These are phyloP conservation scores for Tremella yokohamensis DNA, from an alignment of 768 basidiomycete species.

Conservation along the genomic window DNA sequence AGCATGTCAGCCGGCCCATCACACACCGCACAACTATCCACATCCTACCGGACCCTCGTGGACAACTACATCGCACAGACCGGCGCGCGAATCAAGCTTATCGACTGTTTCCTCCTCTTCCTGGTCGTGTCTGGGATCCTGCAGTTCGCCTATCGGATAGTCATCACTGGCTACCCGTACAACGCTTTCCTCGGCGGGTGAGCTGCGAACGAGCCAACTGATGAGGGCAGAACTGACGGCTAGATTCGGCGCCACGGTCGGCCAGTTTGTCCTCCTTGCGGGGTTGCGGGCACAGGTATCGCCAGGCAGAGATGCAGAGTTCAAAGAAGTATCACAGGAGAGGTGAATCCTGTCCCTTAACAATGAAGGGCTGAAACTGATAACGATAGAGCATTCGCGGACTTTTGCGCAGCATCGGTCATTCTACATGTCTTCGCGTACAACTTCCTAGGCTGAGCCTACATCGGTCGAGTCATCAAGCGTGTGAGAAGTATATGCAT, in stretches of 20 bases:
- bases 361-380: neutral
- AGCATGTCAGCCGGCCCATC: too few species aligned
- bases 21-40: neutral
- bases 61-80: conserved; percentile 68
- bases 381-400: conserved; percentile 81
- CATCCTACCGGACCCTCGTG: conserved; percentile 36
- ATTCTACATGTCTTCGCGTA: conserved; percentile 97
- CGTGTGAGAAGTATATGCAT: too few species aligned
- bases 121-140: conserved; percentile 82
- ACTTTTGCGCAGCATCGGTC: conserved; percentile 91
- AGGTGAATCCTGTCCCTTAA: conserved; percentile 58
- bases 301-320: conserved; percentile 57
- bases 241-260: conserved; percentile 88
- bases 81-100: conserved; percentile 79
- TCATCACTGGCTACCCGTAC: conserved; percentile 91
- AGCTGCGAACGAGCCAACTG: conserved; percentile 41
- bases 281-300: conserved; percentile 89
- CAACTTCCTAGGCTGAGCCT: conserved; percentile 83
- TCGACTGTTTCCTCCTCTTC: conserved; percentile 89
- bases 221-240: neutral
- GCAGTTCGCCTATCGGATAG: conserved; percentile 87
- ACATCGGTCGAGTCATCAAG: too few species aligned
- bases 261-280: conserved; percentile 93
- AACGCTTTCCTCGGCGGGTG: conserved; percentile 97
- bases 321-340: conserved; percentile 90